Percentiles rank a stretch among this genome's conserved stretches.
phyloP scores from a whole-genome alignment of 2,329 filamentous ascomycete species.

The Cladosporium colombiae region DNA sequence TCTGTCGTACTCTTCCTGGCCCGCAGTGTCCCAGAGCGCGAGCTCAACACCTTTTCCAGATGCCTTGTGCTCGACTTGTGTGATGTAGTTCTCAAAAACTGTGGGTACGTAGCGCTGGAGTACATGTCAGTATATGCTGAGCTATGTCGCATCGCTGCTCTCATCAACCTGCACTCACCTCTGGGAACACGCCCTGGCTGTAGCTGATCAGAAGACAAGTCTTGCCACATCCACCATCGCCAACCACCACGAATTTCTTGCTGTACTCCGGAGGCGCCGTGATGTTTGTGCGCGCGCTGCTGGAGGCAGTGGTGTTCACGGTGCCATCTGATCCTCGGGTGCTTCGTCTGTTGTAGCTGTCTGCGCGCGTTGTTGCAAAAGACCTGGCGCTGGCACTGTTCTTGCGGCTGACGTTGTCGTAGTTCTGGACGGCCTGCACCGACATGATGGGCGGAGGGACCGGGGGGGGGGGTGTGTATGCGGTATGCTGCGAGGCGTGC shows the following conservation, averaged over 20 bases:
- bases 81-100: constrained; percentile 99
- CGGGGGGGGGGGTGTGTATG: constrained; percentile 6
- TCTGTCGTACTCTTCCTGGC: constrained; percentile 97
- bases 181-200: constrained; percentile 97
- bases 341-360: constrained; percentile 32
- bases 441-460: constrained; percentile 31
- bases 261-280: constrained; percentile 92
- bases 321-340: constrained; percentile 23
- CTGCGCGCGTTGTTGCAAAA: constrained; percentile 26
- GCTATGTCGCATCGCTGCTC: not conserved
- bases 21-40: constrained; percentile 96
- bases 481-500: constrained; percentile 3
- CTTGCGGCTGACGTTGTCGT: constrained; percentile 61
- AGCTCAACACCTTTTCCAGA: constrained; percentile 95
- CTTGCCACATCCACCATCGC: constrained; percentile 97
- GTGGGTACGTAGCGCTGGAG: constrained; percentile 97
- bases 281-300: constrained; percentile 75
- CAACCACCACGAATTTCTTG: constrained; percentile 99
- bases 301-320: constrained; percentile 43
- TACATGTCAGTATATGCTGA: constrained; percentile 24
- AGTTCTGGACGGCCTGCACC: constrained; percentile 44
- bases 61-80: constrained; percentile 83
- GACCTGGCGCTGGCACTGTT: constrained; percentile 39
- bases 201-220: constrained; percentile 98
- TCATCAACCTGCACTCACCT: constrained; percentile 63